Percentiles rank a stretch among this genome's conserved stretches.
Conservation (phyloP, 2,329 filamentous ascomycete species). For the Beauveria varroae region DNA sequence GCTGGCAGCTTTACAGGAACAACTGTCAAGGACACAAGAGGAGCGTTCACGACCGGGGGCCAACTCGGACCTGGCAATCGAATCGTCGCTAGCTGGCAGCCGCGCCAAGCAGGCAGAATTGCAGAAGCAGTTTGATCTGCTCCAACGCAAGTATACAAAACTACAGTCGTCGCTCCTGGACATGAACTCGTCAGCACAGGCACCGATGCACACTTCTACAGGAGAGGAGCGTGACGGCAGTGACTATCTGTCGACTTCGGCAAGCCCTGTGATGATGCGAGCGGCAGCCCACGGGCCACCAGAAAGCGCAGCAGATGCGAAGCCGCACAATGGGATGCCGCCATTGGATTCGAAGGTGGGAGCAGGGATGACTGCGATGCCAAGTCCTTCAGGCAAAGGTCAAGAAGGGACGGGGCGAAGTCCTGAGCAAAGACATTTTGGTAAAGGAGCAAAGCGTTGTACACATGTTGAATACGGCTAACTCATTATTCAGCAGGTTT, state of each 20-base stretch:
- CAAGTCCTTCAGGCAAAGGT: conserved; percentile 23
- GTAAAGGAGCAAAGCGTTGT: conserved; percentile 14
- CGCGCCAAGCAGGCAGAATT: conserved; percentile 46
- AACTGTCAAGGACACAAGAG: conserved; percentile 33
- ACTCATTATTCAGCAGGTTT: conserved; percentile 33
- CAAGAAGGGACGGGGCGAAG: conserved; percentile 22
- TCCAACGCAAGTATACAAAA: conserved; percentile 44
- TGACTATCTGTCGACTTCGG: conserved; percentile 30
- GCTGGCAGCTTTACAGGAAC: conserved; percentile 37
- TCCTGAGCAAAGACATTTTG: conserved; percentile 36
- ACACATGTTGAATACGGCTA: background rate
- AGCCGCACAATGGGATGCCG: conserved; percentile 36
- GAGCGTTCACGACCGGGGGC: conserved; percentile 18
- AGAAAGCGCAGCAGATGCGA: conserved; percentile 31
- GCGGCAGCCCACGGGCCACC: conserved; percentile 31
- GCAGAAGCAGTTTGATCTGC: conserved; percentile 41
- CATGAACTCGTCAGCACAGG: conserved; percentile 30
- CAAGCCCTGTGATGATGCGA: conserved; percentile 31
- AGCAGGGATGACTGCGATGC: conserved; percentile 22
- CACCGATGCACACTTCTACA: conserved; percentile 14
- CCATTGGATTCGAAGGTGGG: conserved; percentile 29
- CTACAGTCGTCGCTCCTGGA: conserved; percentile 44
- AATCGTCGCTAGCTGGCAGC: conserved; percentile 42
- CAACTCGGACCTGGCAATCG: conserved; percentile 31
- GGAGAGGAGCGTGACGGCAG: conserved; percentile 20